Conservation (phyloP, 2,329 filamentous ascomycete genomes). For the Aspergillus uvarum region DNA sequence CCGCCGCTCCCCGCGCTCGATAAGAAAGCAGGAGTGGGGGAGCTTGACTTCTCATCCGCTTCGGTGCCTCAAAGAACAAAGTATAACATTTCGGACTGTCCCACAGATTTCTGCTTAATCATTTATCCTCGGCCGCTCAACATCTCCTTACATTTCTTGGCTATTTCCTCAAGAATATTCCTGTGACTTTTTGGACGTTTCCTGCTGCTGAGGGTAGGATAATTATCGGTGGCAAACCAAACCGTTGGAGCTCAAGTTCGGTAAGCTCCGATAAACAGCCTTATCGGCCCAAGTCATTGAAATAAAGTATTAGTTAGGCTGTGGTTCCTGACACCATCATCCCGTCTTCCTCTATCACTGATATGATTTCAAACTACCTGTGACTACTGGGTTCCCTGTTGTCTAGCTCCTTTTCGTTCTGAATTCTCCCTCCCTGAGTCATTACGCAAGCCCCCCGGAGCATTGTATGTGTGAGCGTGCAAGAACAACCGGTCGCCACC, state of each 20-base stretch:
- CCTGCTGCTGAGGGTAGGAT: not conserved
- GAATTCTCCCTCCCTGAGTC: no score
- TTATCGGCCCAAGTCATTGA: not conserved
- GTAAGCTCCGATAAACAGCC: conserved; percentile 23
- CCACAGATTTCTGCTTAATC: not conserved
- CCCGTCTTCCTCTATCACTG: not conserved
- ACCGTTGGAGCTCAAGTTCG: conserved; percentile 14
- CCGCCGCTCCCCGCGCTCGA: conserved; percentile 6
- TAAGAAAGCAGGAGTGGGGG: conserved; percentile 7
- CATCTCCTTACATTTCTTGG: not conserved
- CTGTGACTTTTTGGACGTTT: not conserved
- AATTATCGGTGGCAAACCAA: not conserved
- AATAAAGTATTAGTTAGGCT: not conserved
- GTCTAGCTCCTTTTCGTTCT: no score
- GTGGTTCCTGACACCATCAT: not conserved
- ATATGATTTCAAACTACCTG: not conserved
- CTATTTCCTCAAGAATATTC: not conserved
- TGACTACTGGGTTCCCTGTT: not conserved
- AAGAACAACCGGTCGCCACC: conserved; percentile 6
- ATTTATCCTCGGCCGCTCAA: not conserved
- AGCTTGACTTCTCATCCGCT: not conserved
- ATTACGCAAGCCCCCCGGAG: not conserved
- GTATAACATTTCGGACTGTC: not conserved
- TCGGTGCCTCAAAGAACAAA: not conserved
- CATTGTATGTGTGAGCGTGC: not conserved